Conservation (phyloP, 2,329 filamentous ascomycete species). For the Diplodia scrobiculata region DNA sequence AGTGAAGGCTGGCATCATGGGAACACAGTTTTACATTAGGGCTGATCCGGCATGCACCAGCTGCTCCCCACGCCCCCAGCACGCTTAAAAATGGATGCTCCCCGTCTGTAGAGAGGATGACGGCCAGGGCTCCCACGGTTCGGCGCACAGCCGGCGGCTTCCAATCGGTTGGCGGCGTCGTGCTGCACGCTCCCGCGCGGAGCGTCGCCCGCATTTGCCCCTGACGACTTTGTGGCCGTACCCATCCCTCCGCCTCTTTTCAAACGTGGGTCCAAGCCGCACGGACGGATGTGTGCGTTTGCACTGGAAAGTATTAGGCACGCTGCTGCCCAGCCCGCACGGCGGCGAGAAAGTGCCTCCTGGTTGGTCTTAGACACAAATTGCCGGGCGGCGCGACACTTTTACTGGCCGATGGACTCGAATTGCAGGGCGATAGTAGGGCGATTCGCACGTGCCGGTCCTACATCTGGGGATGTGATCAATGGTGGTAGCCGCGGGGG, state of each 20-base stretch:
- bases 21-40: not conserved
- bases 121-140: conserved; percentile 15
- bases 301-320: not conserved
- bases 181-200: conserved; percentile 16
- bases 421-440: not conserved
- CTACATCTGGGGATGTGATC: not conserved
- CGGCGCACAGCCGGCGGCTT: conserved; percentile 6
- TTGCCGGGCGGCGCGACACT: not conserved
- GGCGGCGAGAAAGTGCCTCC: not conserved
- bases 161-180: conserved; percentile 22
- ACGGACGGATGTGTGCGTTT: conserved; percentile 9
- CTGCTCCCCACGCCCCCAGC: not conserved
- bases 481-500: conserved; percentile 11
- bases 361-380: conserved; percentile 23
- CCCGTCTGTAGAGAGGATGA: not conserved
- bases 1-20: conserved; percentile 5
- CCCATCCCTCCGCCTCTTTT: not conserved
- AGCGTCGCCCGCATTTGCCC: conserved; percentile 16
- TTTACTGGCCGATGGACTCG: conserved; percentile 21
- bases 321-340: not conserved
- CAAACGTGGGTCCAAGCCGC: conserved; percentile 9
- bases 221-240: conserved; percentile 10
- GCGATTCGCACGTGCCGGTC: conserved; percentile 14
- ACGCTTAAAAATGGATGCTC: not conserved
- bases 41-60: conserved; percentile 11